phyloP scores from a whole-genome alignment of 2,329 filamentous ascomycete species.

The Fulvia fulva region DNA sequence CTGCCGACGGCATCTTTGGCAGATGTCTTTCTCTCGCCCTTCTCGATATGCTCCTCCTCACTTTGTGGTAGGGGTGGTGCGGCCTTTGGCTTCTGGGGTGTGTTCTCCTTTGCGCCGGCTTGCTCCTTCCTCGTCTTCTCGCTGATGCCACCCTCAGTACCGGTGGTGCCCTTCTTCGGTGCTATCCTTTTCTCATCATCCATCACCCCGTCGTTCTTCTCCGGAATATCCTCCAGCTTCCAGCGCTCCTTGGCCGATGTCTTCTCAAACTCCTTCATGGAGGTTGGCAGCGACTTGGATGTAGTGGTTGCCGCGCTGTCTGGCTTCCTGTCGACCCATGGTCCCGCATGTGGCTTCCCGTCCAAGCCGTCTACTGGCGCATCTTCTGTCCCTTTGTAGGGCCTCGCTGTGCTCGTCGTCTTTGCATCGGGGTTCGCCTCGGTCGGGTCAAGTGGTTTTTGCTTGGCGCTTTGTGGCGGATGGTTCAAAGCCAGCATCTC shows the following conservation, averaged over 20 bases:
- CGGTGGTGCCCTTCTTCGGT: slow-evolving; percentile 80
- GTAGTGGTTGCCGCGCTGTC: slow-evolving; percentile 26
- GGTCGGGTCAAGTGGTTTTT: slow-evolving; percentile 20
- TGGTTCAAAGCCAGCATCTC: slow-evolving; percentile 26
- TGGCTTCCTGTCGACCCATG: slow-evolving; percentile 59
- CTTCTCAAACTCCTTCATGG: slow-evolving; percentile 34
- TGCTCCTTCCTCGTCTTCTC: slow-evolving; percentile 70
- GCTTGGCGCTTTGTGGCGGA: slow-evolving; percentile 10
- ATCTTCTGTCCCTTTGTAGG: slow-evolving; percentile 61
- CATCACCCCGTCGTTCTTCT: slow-evolving; percentile 78
- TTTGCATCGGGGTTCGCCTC: slow-evolving; percentile 24
- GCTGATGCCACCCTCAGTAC: slow-evolving; percentile 83
- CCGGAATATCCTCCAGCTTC: slow-evolving; percentile 43
- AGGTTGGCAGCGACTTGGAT: slow-evolving; percentile 33
- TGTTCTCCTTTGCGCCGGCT: slow-evolving; percentile 63
- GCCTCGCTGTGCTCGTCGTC: slow-evolving; percentile 27
- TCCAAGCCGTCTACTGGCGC: slow-evolving; percentile 89
- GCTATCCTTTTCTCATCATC: slow-evolving; percentile 73
- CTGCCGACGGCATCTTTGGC: slow-evolving; percentile 32
- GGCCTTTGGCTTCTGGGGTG: slow-evolving; percentile 80
- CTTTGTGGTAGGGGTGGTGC: slow-evolving; percentile 75
- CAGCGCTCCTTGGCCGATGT: slow-evolving; percentile 17
- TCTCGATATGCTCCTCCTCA: slow-evolving; percentile 65
- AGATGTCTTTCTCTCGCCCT: slow-evolving; percentile 30
- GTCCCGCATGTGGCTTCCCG: slow-evolving; percentile 87